phyloP scores from a whole-genome alignment of 2,329 filamentous ascomycete species.

The Sclerotinia glacialis region DNA sequence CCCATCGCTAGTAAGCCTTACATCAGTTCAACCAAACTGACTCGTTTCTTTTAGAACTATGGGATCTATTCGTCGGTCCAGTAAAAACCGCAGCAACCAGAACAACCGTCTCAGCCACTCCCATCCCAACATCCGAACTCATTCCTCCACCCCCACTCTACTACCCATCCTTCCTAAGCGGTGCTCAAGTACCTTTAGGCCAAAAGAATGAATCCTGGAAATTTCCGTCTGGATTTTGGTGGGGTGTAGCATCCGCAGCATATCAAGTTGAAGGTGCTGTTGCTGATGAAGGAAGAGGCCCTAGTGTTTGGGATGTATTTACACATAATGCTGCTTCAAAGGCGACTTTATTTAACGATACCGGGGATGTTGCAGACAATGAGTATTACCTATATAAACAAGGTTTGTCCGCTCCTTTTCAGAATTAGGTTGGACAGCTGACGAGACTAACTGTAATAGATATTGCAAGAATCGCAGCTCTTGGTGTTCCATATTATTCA shows the following conservation, averaged over 20 bases:
- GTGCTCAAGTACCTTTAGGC: slow-evolving; percentile 25
- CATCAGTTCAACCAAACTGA: too few relatives aligned
- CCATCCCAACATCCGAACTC: slow-evolving; percentile 31
- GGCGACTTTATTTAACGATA: slow-evolving; percentile 42
- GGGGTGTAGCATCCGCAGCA: slow-evolving; percentile 50
- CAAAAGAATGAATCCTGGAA: slow-evolving; percentile 34
- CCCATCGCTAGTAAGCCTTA: slow-evolving; percentile 24
- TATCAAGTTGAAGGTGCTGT: slow-evolving; percentile 48
- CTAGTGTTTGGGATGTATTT: slow-evolving; percentile 45
- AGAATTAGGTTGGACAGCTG: neutral
- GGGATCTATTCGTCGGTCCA: slow-evolving; percentile 34
- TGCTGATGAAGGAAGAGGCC: slow-evolving; percentile 45
- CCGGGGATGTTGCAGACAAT: slow-evolving; percentile 42
- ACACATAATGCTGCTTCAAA: slow-evolving; percentile 27
- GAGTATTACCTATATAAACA: slow-evolving; percentile 55
- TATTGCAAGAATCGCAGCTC: slow-evolving; percentile 51
- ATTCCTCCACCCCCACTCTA: slow-evolving; percentile 32
- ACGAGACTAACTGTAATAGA: slow-evolving; percentile 37
- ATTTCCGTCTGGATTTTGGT: slow-evolving; percentile 43
- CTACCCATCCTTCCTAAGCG: slow-evolving; percentile 27
- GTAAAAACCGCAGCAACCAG: slow-evolving; percentile 30
- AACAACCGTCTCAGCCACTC: slow-evolving; percentile 33
- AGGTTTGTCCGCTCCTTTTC: slow-evolving; percentile 39
- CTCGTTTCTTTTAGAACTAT: slow-evolving; percentile 20
- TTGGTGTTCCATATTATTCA: slow-evolving; percentile 52